Percentiles rank a stretch among this genome's conserved stretches.
phyloP scores from a whole-genome alignment of 176 grass and related monocot species.

The Eremochloa ophiuroides region DNA sequence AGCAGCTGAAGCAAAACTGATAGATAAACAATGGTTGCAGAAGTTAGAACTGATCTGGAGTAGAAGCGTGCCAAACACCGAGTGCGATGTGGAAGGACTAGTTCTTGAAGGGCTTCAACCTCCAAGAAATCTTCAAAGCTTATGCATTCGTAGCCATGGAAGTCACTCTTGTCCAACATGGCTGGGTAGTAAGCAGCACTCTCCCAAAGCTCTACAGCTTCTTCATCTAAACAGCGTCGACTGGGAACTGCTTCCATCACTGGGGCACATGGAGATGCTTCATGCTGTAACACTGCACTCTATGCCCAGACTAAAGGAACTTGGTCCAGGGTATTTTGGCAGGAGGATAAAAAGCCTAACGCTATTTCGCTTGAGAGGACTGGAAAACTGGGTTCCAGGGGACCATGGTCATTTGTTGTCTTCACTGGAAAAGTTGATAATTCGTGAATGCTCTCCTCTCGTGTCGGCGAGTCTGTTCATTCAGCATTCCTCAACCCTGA shows the following conservation, averaged over 20 bases:
- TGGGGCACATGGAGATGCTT: background rate
- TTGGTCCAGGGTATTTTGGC: background rate
- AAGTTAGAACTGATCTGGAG: background rate
- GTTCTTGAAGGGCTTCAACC: background rate
- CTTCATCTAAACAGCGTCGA: background rate
- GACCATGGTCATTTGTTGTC: background rate
- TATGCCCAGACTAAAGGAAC: background rate
- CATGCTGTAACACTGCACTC: rapidly evolving
- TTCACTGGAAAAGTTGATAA: background rate
- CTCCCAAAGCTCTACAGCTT: background rate
- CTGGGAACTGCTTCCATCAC: background rate
- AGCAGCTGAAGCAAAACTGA: background rate
- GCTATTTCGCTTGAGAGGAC: background rate
- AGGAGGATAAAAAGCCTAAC: background rate
- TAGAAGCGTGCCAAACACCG: rapidly evolving
- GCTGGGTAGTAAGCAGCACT: background rate
- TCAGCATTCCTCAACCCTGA: background rate
- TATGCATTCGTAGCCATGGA: background rate
- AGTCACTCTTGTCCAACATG: background rate
- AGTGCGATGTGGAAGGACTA: background rate
- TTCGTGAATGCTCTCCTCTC: background rate
- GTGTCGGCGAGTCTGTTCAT: background rate
- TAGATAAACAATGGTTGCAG: background rate
- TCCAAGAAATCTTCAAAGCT: background rate
- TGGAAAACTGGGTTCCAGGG: background rate